Evolutionary conservation across 2,329 filamentous ascomycete genomes (phyloP).

Genomic region (Zymoseptoria crescenta): DNA sequence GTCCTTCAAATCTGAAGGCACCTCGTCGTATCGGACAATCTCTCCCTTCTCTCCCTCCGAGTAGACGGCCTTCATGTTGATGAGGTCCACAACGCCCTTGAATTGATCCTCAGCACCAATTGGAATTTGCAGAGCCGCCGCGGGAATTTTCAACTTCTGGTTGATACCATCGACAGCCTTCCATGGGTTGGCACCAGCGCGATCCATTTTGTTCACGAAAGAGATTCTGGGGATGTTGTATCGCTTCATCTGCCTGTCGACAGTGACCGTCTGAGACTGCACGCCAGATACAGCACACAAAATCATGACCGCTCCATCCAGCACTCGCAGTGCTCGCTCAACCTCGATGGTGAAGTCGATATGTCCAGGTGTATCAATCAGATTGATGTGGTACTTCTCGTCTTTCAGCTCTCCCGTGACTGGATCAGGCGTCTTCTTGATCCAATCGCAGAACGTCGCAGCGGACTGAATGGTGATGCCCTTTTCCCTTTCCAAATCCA

Average conservation of each 20-base stretch:
- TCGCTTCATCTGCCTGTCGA: constrained; percentile 96
- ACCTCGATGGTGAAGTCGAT: constrained; percentile 99
- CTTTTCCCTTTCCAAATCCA: constrained; percentile 97
- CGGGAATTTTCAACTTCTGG: constrained; percentile 84
- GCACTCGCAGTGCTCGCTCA: constrained; percentile 84
- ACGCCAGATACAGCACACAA: constrained; percentile 95
- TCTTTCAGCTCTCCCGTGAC: constrained; percentile 63
- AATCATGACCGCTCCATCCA: constrained; percentile 98
- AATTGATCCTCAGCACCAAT: constrained; percentile 91
- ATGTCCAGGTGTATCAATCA: constrained; percentile 97
- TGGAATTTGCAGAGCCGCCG: constrained; percentile 87
- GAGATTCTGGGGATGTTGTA: constrained; percentile 94
- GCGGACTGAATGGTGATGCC: constrained; percentile 98
- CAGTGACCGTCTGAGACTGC: constrained; percentile 95
- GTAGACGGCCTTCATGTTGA: constrained; percentile 88
- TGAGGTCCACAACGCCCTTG: constrained; percentile 83
- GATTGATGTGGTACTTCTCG: constrained; percentile 90
- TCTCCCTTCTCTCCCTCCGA: constrained; percentile 77
- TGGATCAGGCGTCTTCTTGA: constrained; percentile 54
- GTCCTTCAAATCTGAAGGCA: constrained; percentile 71
- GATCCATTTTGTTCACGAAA: constrained; percentile 99
- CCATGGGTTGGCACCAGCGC: constrained; percentile 97
- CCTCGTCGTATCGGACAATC: constrained; percentile 67
- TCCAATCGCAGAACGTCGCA: constrained; percentile 95
- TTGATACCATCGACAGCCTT: constrained; percentile 98